Base-by-base conservation (phyloP, 1,139 yeast genomes). In the Protomyces inouyei region DNA sequence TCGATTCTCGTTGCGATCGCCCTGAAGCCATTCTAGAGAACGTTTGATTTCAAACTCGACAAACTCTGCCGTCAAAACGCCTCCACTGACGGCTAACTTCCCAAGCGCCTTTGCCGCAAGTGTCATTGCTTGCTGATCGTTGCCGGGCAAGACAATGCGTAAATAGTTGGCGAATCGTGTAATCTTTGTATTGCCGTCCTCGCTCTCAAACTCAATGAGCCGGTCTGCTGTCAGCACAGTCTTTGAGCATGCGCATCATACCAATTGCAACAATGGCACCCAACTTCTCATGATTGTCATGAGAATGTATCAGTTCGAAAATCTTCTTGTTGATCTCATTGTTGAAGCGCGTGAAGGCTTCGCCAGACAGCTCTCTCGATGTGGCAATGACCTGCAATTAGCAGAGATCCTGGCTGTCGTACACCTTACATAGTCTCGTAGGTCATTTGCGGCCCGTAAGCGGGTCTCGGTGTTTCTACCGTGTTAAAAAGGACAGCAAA, bases 41-140 rank as follows among this genome's bases (percentile, higher is more conserved):
- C 91, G 81, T 72, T 88, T 88, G 12, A 95, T 95, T 73, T 93
- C 97, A 71, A 85, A 88, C 69, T 92, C 97, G 36, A 93, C 97
- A 74, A 93, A 87, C 65, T 91, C 97, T 0, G 95, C 91, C 0
- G 96, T 89, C 64, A 91, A 77, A 1, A 95, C 84, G 0, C 96
- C 95, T 32, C 96, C 96, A 0, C 96, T 92, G 1, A 87, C 84
- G 0, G 98, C 96, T 69, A 93, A 78, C 70, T 87, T 87, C 6
- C 98, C 98, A 70, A 93, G 79, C 0, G 97, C 88, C 63, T 81
- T 82, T 0, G 96, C 90, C 2, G 98, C 97, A 40, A 87, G 83
- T 68, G 85, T 83, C 92, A 92, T 88, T 51, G 91, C 93, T 40
- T 85, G 88, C 43, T 85, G 80, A 72, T 93, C 97, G 69, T 83